Base-by-base conservation (phyloP, 192 early-diverging fungal species). In the Linnemannia exigua region DNA sequence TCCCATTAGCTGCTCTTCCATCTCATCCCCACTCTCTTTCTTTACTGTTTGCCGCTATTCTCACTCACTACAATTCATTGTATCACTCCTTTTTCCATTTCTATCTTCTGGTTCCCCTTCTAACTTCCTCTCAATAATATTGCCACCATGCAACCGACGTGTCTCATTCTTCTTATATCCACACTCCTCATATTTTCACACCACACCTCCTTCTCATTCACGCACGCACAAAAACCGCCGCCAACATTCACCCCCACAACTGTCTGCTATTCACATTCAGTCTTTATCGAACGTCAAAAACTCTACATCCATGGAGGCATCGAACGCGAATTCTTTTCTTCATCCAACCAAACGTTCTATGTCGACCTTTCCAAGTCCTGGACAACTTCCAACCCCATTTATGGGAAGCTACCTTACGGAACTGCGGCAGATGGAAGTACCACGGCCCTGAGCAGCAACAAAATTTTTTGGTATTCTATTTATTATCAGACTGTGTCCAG, bases 291-390 rank as follows among this genome's bases (percentile, higher is more conserved):
- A 22, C 63, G 72, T 1, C 50, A 74, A n/a, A 28, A 58, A 1
- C 61, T 74, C 35, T 80, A 58, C 51, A 35, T 80, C 48, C 79
- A 69, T 36, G 72, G 72, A 4, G 79, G 79, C 3, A 41, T 16
- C 48, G n/a, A 61, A 15, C 8, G 38, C 16, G 14, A 36, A 41
- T 3, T 31, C 47, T 20, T 2, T 58, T n/a, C 66, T 37, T n/a
- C 7, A 36, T 66, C 46, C 41, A 9, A 9, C 2, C 79, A 80
- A 47, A 68, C 48, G 6, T 80, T 80, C 33, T 72, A 63, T 31
- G 68, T 80, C 67, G 79, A 80, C 37, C 72, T 74, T 2, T 80
- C 79, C 11, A 67, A 8, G 1, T 37, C n/a, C 48, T 74, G 72
- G 72, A 52, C 61, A 14, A 52, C 79, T 44, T 41, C 70, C 5